Evolutionary conservation across 2,329 filamentous ascomycete species (phyloP).

Genomic region (Ophiocordyceps camponoti-saundersi): DNA sequence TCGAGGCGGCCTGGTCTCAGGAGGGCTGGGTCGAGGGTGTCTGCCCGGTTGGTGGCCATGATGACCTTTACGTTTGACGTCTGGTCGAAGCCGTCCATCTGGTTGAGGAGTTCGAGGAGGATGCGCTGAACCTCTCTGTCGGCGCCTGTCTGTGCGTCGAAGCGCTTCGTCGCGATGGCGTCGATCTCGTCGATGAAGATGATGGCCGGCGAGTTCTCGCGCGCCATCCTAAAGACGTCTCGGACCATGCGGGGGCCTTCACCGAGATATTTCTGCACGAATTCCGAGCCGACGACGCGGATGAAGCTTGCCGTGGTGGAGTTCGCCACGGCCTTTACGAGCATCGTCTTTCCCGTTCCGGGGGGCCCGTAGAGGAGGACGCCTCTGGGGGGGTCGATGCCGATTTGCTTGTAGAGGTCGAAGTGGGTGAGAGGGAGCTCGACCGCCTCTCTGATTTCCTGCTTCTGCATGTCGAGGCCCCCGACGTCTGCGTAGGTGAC

Average conservation of each 20-base stretch:
- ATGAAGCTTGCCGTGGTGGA: constrained; percentile 97
- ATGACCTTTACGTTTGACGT: constrained; percentile 99
- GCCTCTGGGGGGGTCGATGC: constrained; percentile 93
- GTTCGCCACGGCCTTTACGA: constrained; percentile 97
- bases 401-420: constrained; percentile 97
- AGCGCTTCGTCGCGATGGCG: constrained; percentile 96
- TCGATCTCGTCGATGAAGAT: constrained; percentile 99
- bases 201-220: constrained; percentile 94
- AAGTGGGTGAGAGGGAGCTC: constrained; percentile 95
- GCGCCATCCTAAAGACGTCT: constrained; percentile 97
- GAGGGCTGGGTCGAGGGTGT: constrained; percentile 88
- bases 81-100: constrained; percentile 99
- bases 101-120: constrained; percentile 88
- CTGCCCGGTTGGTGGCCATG: constrained; percentile 97
- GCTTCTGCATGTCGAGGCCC: constrained; percentile 98
- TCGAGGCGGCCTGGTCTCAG: constrained; percentile 90
- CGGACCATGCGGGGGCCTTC: constrained; percentile 98
- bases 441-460: constrained; percentile 95
- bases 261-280: constrained; percentile 96
- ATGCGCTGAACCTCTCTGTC: constrained; percentile 98
- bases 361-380: constrained; percentile 92
- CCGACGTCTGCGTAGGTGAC: constrained; percentile 96
- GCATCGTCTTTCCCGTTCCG: constrained; percentile 91
- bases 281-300: constrained; percentile 92
- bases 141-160: constrained; percentile 94